Conservation (phyloP, 2,329 filamentous ascomycete genomes). For the Colletotrichum sp. region DNA sequence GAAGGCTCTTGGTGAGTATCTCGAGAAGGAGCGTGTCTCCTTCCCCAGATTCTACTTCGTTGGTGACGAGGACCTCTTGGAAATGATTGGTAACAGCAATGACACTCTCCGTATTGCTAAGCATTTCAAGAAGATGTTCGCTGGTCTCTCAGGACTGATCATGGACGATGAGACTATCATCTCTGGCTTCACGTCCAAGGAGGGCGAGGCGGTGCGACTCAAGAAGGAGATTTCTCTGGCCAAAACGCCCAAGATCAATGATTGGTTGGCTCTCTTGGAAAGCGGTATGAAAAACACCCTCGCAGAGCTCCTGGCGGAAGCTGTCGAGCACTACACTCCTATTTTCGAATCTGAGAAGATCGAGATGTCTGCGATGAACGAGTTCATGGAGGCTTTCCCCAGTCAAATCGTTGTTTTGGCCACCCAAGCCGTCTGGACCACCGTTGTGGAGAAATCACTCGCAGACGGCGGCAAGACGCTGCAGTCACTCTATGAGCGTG, state of each 20-base stretch:
- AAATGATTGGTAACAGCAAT: slow-evolving; percentile 99
- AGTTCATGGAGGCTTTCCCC: slow-evolving; percentile 85
- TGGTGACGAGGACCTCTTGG: slow-evolving; percentile 94
- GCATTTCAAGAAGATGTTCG: slow-evolving; percentile 99
- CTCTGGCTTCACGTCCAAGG: slow-evolving; percentile 91
- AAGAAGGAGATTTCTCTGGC: slow-evolving; percentile 91
- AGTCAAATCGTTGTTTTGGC: slow-evolving; percentile 96
- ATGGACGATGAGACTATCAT: slow-evolving; percentile 93
- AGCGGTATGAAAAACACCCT: slow-evolving; percentile 93
- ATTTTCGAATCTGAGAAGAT: slow-evolving; percentile 77
- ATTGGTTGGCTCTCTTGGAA: slow-evolving; percentile 95
- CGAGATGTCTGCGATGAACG: slow-evolving; percentile 71
- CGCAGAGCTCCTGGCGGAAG: slow-evolving; percentile 87
- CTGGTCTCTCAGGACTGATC: slow-evolving; percentile 86
- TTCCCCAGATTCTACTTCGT: slow-evolving; percentile 99
- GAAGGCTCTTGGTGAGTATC: slow-evolving; percentile 96
- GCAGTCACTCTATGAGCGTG: slow-evolving; percentile 75
- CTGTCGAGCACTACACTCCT: slow-evolving; percentile 79
- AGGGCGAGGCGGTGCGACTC: slow-evolving; percentile 85
- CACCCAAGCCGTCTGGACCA: slow-evolving; percentile 93
- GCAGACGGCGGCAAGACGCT: slow-evolving; percentile 74
- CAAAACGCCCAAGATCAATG: slow-evolving; percentile 96
- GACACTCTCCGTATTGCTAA: slow-evolving; percentile 96
- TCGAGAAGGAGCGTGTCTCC: slow-evolving; percentile 95
- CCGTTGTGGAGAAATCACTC: slow-evolving; percentile 80